Evolutionary conservation across 768 basidiomycete genomes (phyloP).

Genomic region (Suillus plorans): DNA sequence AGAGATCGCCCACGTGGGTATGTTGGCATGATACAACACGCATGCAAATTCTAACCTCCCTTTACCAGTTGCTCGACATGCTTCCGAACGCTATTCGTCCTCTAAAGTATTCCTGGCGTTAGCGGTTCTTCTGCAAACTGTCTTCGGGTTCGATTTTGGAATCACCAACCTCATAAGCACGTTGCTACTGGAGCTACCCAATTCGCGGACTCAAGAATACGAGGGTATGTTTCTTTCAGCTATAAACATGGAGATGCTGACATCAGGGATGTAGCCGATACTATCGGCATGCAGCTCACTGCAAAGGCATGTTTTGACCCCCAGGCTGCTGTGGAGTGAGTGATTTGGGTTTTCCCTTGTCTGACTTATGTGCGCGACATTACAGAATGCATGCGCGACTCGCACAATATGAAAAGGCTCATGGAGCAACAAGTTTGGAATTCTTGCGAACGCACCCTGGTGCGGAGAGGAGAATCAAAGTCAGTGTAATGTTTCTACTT

Average conservation of each 20-base stretch:
- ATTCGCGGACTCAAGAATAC: constrained; percentile 76
- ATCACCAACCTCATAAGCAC: constrained; percentile 48
- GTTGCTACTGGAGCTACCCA: constrained; percentile 70
- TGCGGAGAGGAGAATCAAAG: constrained; percentile 69
- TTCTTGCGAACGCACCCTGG: constrained; percentile 86
- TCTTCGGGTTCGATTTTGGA: constrained; percentile 56
- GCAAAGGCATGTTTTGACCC: constrained; percentile 89
- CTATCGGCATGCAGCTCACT: constrained; percentile 79
- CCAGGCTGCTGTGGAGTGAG: constrained; percentile 67
- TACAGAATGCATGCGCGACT: constrained; percentile 72
- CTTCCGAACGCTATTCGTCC: constrained; percentile 47
- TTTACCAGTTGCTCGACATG: constrained; percentile 54
- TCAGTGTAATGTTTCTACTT: constrained; percentile 29
- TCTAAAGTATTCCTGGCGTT: constrained; percentile 42
- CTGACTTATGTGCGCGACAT: not conserved
- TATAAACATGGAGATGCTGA: not conserved
- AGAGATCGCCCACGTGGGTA: constrained; percentile 85
- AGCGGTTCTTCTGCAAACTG: constrained; percentile 41
- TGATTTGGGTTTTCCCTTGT: constrained; percentile 3
- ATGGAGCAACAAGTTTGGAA: constrained; percentile 36
- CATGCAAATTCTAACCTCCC: constrained; percentile 13
- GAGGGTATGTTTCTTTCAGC: constrained; percentile 53
- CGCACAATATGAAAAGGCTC: constrained; percentile 49
- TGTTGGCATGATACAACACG: constrained; percentile 12
- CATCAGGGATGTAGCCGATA: constrained; percentile 58